Conservation (phyloP, 371 early-diverging fungal genomes). For the Lichtheimia ornata region DNA sequence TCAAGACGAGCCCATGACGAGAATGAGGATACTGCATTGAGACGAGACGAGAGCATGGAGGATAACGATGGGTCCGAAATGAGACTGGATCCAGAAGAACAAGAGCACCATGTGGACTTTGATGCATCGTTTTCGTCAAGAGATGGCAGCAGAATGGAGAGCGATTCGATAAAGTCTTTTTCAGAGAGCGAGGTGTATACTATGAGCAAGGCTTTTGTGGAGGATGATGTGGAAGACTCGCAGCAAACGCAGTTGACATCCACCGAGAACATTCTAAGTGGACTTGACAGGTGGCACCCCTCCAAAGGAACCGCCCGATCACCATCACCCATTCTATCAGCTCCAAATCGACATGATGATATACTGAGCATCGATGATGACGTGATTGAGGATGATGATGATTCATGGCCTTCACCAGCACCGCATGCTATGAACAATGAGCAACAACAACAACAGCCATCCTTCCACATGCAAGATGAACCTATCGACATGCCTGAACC, state of each 20-base stretch:
- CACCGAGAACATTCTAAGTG: slow-evolving; percentile 7
- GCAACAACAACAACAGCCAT: neutral
- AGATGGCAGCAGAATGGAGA: neutral
- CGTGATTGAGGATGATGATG: neutral
- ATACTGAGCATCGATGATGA: neutral
- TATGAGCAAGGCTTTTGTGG: too few relatives aligned
- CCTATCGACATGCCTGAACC: neutral
- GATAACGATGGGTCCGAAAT: too few relatives aligned
- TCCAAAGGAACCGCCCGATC: neutral
- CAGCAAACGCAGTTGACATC: neutral
- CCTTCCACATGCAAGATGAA: neutral
- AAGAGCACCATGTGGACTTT: too few relatives aligned
- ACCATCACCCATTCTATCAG: neutral
- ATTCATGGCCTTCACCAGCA: neutral
- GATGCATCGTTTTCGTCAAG: neutral
- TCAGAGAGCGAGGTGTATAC: neutral
- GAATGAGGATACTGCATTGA: too few relatives aligned
- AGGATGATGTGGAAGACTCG: neutral
- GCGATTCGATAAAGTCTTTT: neutral
- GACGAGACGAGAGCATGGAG: too few relatives aligned
- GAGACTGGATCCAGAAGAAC: too few relatives aligned
- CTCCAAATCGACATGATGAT: neutral
- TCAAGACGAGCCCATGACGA: too few relatives aligned
- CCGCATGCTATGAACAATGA: neutral
- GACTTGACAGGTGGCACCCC: slow-evolving; percentile 9